Evolutionary conservation across 495 filamentous ascomycete genomes (phyloP).

Genomic region (Hypoxylon fuscum): DNA sequence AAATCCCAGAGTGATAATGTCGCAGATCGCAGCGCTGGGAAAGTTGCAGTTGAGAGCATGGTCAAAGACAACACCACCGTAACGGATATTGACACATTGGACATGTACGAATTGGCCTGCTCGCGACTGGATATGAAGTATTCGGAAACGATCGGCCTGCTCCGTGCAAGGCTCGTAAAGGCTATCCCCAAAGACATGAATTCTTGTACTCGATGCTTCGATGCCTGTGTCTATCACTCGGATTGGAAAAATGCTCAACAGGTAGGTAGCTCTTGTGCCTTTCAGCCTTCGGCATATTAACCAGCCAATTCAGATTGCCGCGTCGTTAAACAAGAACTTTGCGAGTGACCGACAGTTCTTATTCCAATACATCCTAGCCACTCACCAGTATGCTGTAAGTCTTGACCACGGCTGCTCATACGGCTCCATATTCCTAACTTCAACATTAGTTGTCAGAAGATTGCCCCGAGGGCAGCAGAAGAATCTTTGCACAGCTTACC

Average conservation of each 20-base stretch:
- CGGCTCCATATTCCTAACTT: constrained; percentile 34
- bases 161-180: constrained; percentile 54
- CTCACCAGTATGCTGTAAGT: constrained; percentile 56
- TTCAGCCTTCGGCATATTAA: constrained; percentile 3
- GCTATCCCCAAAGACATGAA: constrained; percentile 50
- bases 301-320: constrained; percentile 48
- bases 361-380: constrained; percentile 56
- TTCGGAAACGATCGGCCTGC: constrained; percentile 49
- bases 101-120: constrained; percentile 54
- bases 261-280: constrained; percentile 28
- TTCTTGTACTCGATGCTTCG: constrained; percentile 48
- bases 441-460: constrained; percentile 47
- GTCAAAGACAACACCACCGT: constrained; percentile 48
- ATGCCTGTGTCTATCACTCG: constrained; percentile 54
- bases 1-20: constrained; percentile 55
- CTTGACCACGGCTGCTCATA: neutral
- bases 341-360: constrained; percentile 49
- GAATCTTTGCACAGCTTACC: constrained; percentile 53
- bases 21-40: constrained; percentile 44
- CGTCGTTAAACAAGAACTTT: constrained; percentile 53
- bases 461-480: constrained; percentile 47
- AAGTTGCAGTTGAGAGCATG: constrained; percentile 48
- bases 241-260: constrained; percentile 61
- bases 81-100: constrained; percentile 52
- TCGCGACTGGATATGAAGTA: constrained; percentile 22